These are phyloP conservation scores for Thermochaetoides thermophila DNA, from an alignment of 495 filamentous ascomycete species.

Conservation along the genomic window DNA sequence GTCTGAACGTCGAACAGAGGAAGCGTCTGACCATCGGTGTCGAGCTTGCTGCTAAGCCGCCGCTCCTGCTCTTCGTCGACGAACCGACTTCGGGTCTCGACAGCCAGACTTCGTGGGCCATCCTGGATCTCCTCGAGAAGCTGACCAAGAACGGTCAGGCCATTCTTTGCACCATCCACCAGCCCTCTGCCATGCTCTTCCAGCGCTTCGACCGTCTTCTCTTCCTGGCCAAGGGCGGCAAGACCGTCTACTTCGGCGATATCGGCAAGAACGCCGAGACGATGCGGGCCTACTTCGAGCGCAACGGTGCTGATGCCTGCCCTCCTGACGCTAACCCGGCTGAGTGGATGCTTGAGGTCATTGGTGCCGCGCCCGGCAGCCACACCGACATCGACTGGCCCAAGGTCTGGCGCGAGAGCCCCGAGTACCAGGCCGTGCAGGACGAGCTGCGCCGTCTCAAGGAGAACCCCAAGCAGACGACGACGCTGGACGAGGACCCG, in stretches of 20 bases:
- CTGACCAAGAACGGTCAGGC: slow-evolving; percentile 73
- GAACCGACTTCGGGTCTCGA: slow-evolving; percentile 79
- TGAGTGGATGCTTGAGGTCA: slow-evolving; percentile 93
- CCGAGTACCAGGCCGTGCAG: slow-evolving; percentile 53
- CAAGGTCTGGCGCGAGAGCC: slow-evolving; percentile 59
- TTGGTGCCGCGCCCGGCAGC: slow-evolving; percentile 79
- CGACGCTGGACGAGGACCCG: slow-evolving; percentile 16
- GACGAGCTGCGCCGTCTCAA: slow-evolving; percentile 57
- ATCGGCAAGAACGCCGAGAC: slow-evolving; percentile 67
- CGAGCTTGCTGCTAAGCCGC: slow-evolving; percentile 80
- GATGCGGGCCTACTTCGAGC: slow-evolving; percentile 66
- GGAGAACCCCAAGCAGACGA: slow-evolving; percentile 36
- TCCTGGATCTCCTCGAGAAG: slow-evolving; percentile 63
- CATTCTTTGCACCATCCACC: slow-evolving; percentile 86
- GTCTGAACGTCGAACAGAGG: slow-evolving; percentile 84
- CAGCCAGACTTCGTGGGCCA: slow-evolving; percentile 77
- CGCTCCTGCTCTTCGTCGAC: slow-evolving; percentile 80
- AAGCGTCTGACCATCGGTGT: slow-evolving; percentile 86
- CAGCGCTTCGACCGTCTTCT: slow-evolving; percentile 79
- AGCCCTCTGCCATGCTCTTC: slow-evolving; percentile 81
- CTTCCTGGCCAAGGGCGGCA: slow-evolving; percentile 69
- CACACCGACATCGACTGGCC: slow-evolving; percentile 69
- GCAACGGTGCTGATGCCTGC: slow-evolving; percentile 59
- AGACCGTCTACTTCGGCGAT: slow-evolving; percentile 81
- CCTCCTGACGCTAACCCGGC: slow-evolving; percentile 72